phyloP scores from a whole-genome alignment of 1,284 basidiomycete genomes.

The Garcileccinum viscosum region DNA sequence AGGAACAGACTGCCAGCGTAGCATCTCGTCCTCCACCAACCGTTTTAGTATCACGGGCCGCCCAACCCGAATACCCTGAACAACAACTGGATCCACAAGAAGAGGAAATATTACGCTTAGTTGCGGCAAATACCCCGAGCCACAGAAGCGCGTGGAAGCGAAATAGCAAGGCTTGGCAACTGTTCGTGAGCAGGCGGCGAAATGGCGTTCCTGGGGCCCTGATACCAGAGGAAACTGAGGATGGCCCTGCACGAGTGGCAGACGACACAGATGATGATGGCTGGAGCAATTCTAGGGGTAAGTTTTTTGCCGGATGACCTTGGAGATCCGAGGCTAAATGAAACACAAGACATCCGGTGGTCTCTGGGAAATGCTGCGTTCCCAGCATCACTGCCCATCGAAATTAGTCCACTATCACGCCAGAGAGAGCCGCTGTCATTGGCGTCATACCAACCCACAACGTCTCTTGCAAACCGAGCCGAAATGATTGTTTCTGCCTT shows the following conservation, averaged over 20 bases:
- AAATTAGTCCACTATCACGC: slow-evolving; percentile 53
- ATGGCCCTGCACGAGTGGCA: slow-evolving; percentile 27
- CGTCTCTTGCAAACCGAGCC: slow-evolving; percentile 46
- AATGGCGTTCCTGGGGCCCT: slow-evolving; percentile 41
- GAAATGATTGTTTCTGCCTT: slow-evolving; percentile 36
- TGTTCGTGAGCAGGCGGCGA: slow-evolving; percentile 57
- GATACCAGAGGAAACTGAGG: slow-evolving; percentile 57
- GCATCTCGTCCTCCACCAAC: slow-evolving; percentile 1
- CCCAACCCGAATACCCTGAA: slow-evolving; percentile 28
- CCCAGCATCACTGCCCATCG: slow-evolving; percentile 65
- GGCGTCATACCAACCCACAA: slow-evolving; percentile 63
- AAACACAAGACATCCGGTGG: slow-evolving; percentile 31
- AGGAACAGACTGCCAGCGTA: slow-evolving; percentile 5
- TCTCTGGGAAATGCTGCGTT: slow-evolving; percentile 37
- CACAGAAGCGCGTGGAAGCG: slow-evolving; percentile 74
- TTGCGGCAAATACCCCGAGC: slow-evolving; percentile 72
- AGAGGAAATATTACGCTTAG: slow-evolving; percentile 61
- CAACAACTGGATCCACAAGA: slow-evolving; percentile 51
- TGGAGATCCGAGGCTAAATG: slow-evolving; percentile 8
- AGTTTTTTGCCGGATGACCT: slow-evolving; percentile 12
- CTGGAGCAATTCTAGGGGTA: slow-evolving; percentile 32
- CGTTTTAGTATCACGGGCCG: slow-evolving; percentile 5
- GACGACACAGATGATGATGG: slow-evolving; percentile 30
- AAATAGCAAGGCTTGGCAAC: slow-evolving; percentile 67
- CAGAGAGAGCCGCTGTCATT: slow-evolving; percentile 47